Conservation (phyloP, 345 rosid genomes). For the Lenwebbia sp. region DNA sequence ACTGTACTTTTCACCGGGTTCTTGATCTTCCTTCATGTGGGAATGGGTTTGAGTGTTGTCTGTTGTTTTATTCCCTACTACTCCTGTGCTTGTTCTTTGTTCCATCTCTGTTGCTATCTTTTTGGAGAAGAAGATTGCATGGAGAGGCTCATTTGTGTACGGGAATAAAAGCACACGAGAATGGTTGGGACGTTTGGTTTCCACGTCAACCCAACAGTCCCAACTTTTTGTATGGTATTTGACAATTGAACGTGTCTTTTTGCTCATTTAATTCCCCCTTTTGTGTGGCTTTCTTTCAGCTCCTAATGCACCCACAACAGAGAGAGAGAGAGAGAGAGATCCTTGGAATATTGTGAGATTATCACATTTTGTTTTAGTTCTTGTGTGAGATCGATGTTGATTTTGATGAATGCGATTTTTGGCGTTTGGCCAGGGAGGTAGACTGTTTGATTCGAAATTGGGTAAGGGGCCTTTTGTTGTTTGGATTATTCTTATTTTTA, state of each 20-base stretch:
- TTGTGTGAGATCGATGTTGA: neutral
- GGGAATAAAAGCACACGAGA: constrained; percentile 7
- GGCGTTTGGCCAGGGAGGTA: neutral
- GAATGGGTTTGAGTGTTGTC: neutral
- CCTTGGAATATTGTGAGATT: constrained; percentile 12
- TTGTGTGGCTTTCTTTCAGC: constrained; percentile 16
- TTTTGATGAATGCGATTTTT: neutral
- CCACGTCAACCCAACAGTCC: constrained; percentile 32
- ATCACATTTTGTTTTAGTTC: neutral
- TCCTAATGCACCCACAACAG: neutral
- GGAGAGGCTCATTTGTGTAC: neutral
- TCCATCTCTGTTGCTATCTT: neutral
- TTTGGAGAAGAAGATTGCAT: neutral
- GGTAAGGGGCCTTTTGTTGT: neutral
- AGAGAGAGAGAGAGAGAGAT: neutral
- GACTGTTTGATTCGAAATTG: neutral
- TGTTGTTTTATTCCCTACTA: neutral
- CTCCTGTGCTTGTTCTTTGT: neutral
- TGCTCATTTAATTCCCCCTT: neutral
- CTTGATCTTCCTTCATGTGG: neutral
- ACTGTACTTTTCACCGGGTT: neutral
- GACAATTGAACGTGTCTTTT: constrained; percentile 46
- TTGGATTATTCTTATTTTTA: neutral
- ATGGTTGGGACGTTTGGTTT: constrained; percentile 38
- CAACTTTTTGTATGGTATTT: constrained; percentile 34